phyloP scores from a whole-genome alignment of 208 protist genomes.

The Trypanosomatidae sp. region DNA sequence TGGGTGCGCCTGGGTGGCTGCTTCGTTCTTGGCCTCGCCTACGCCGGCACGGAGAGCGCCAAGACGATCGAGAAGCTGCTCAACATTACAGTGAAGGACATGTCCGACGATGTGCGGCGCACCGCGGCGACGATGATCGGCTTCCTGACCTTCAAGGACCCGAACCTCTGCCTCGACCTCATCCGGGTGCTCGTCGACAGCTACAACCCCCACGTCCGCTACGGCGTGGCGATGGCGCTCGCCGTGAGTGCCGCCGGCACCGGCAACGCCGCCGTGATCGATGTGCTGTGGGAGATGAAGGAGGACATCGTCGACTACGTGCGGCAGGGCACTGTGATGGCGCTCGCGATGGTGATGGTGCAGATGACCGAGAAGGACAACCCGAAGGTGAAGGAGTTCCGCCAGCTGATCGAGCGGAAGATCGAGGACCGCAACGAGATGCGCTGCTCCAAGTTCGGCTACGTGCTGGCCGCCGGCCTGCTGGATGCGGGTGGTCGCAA shows the following conservation, averaged over 20 bases:
- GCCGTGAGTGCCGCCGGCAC: conserved; percentile 98
- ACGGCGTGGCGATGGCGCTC: conserved; percentile 97
- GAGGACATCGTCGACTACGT: conserved; percentile 97
- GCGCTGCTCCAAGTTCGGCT: conserved; percentile 97
- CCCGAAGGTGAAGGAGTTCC: conserved; percentile 88
- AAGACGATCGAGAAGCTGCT: conserved; percentile 95
- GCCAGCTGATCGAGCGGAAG: conserved; percentile 66
- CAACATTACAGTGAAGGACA: conserved; percentile 97
- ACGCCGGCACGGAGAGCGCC: conserved; percentile 96
- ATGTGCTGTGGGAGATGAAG: conserved; percentile 94
- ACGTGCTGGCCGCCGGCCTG: conserved; percentile 96
- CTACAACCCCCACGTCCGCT: conserved; percentile 99
- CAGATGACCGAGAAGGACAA: conserved; percentile 92
- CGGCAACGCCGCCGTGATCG: conserved; percentile 90
- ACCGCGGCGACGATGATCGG: conserved; percentile 98
- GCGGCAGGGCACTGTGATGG: conserved; percentile 97
- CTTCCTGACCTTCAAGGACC: conserved; percentile 97
- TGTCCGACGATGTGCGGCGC: conserved; percentile 98
- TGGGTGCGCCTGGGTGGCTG: conserved; percentile 97
- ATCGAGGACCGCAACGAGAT: conserved; percentile 95
- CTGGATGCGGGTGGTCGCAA: conserved; percentile 98
- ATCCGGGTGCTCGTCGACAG: conserved; percentile 90
- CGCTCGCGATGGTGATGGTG: conserved; percentile 96
- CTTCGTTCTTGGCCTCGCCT: conserved; percentile 98
- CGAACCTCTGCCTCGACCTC: conserved; percentile 90